phyloP scores from a whole-genome alignment of 345 rosid genomes.

The Eucalyptus urophylla region DNA sequence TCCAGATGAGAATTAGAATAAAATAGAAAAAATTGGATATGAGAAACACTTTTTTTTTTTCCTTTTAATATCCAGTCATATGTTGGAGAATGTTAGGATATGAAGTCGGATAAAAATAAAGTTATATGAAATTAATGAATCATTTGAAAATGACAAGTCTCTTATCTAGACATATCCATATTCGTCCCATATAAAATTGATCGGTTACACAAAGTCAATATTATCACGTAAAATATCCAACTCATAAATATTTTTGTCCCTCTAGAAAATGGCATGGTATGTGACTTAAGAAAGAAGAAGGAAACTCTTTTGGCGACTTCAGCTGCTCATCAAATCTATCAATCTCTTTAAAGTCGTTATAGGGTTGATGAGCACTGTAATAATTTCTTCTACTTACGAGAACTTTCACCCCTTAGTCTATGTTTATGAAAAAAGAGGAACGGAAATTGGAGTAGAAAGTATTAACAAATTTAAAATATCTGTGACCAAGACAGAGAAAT shows the following conservation, averaged over 20 bases:
- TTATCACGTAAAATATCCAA: not conserved
- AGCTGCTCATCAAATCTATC: not conserved
- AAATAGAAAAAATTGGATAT: not conserved
- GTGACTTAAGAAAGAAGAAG: not conserved
- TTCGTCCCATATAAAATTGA: not conserved
- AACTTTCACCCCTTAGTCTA: not conserved
- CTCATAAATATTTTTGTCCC: not conserved
- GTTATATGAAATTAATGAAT: not conserved
- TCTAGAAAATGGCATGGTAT: not conserved
- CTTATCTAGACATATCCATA: not conserved
- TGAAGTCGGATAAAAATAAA: not conserved
- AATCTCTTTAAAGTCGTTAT: not conserved
- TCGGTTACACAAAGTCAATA: not conserved
- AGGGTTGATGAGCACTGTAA: not conserved
- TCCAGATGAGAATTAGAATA: not conserved
- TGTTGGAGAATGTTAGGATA: not conserved
- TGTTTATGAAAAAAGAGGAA: not conserved
- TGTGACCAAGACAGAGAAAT: not conserved
- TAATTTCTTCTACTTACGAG: not conserved
- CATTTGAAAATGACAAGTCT: not conserved
- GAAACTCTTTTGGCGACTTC: not conserved
- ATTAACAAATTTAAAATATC: not conserved
- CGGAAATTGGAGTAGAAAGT: not conserved
- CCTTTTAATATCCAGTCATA: not conserved
- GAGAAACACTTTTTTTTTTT: not conserved